These are phyloP conservation scores for Fraxinus angustifolia DNA, from an alignment of 305 asterid genomes.

Conservation along the genomic window DNA sequence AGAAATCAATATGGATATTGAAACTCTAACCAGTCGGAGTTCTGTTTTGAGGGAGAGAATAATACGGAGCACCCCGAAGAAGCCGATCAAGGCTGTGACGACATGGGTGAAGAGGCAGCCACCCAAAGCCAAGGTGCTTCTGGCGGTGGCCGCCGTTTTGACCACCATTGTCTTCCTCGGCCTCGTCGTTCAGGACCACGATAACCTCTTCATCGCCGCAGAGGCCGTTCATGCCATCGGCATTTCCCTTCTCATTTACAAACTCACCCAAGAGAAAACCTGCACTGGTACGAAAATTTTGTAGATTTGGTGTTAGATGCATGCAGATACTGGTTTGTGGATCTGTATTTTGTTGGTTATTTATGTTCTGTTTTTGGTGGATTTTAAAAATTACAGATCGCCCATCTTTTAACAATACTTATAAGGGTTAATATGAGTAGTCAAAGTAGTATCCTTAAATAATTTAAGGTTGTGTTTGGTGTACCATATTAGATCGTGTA, in stretches of 20 bases:
- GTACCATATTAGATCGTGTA: background rate
- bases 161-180: slow-evolving; percentile 1
- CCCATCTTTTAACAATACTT: background rate
- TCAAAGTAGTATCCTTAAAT: background rate
- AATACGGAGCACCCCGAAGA: slow-evolving; percentile 4
- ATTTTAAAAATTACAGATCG: background rate
- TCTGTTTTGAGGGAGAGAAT: slow-evolving; percentile 7
- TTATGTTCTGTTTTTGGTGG: background rate
- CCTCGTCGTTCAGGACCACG: slow-evolving; percentile 14
- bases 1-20: background rate
- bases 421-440: background rate
- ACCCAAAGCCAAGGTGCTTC: background rate
- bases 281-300: slow-evolving; percentile 5
- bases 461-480: background rate
- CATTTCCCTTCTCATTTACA: slow-evolving; percentile 18
- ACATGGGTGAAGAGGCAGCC: slow-evolving; percentile 16
- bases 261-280: slow-evolving; percentile 15
- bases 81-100: slow-evolving; percentile 17
- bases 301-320: background rate
- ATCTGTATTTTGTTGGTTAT: background rate
- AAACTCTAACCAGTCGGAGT: background rate
- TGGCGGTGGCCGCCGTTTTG: background rate
- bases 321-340: background rate
- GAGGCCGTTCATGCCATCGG: slow-evolving; percentile 24
- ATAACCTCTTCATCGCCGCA: slow-evolving; percentile 17